Evolutionary conservation across 2,329 filamentous ascomycete genomes (phyloP).

Genomic region (Xylariaceae sp.): DNA sequence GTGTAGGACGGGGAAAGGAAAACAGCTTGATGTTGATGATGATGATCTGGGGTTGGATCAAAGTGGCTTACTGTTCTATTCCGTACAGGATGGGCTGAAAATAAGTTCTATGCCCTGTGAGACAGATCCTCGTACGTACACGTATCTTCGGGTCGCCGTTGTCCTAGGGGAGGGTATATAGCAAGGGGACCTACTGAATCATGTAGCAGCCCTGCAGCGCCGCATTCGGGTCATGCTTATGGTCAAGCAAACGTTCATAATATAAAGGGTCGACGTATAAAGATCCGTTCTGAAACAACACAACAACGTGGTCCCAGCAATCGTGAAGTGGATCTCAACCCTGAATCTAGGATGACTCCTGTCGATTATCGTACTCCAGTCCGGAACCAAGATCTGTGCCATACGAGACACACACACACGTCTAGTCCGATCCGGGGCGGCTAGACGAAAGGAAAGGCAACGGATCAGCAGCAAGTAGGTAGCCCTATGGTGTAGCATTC

Average conservation of each 20-base stretch:
- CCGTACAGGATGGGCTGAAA: not conserved
- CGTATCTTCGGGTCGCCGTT: too few species aligned
- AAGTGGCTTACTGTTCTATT: not conserved
- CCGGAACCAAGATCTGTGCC: not conserved
- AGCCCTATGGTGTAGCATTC: slow-evolving; percentile 1
- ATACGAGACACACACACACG: not conserved
- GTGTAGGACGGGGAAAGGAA: slow-evolving; percentile 7
- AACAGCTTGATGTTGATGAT: not conserved
- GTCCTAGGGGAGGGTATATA: too few species aligned
- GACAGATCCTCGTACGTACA: too few species aligned
- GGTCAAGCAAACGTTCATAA: not conserved
- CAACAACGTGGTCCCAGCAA: not conserved
- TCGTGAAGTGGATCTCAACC: not conserved
- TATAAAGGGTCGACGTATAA: not conserved
- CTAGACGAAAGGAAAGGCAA: not conserved
- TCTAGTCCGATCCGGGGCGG: not conserved
- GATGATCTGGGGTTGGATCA: not conserved
- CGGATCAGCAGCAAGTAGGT: not conserved
- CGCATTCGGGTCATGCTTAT: not conserved
- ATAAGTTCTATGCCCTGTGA: not conserved
- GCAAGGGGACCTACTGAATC: too few species aligned
- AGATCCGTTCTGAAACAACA: not conserved
- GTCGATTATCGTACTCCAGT: not conserved
- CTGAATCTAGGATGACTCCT: too few species aligned
- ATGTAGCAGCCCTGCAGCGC: too few species aligned